These are phyloP conservation scores for Alternaria brassicae DNA, from an alignment of 2,329 filamentous ascomycete species.

Conservation along the genomic window DNA sequence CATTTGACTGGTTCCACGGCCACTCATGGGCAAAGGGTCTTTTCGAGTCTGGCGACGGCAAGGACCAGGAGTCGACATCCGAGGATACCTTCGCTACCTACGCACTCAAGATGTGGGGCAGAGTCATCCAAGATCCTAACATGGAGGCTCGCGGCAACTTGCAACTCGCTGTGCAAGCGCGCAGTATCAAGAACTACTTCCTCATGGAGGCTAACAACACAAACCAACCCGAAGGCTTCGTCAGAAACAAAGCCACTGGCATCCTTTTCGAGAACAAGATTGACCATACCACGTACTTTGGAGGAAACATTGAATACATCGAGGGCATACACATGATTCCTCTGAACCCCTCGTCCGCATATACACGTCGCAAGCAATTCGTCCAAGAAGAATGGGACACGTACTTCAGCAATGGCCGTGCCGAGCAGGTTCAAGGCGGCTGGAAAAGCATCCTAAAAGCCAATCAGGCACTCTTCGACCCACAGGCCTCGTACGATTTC, in stretches of 20 bases:
- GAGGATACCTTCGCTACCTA: conserved; percentile 92
- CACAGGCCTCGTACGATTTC: conserved; percentile 73
- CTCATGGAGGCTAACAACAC: conserved; percentile 76
- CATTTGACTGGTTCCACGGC: conserved; percentile 90
- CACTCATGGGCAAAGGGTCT: conserved; percentile 93
- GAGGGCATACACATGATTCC: conserved; percentile 85
- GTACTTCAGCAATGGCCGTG: conserved; percentile 75
- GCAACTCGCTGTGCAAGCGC: conserved; percentile 79
- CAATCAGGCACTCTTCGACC: conserved; percentile 81
- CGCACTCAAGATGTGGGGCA: conserved; percentile 94
- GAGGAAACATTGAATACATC: conserved; percentile 70
- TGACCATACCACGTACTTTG: conserved; percentile 91
- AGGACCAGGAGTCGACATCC: conserved; percentile 88
- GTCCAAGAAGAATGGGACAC: conserved; percentile 72
- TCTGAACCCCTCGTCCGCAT: conserved; percentile 72
- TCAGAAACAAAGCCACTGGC: conserved; percentile 77
- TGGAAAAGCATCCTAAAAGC: conserved; percentile 88
- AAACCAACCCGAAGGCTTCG: conserved; percentile 77
- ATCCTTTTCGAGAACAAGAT: conserved; percentile 95
- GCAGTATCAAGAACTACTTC: conserved; percentile 82
- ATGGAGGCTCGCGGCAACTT: conserved; percentile 84
- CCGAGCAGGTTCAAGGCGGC: conserved; percentile 71
- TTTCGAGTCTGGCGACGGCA: conserved; percentile 76
- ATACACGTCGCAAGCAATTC: conserved; percentile 73
- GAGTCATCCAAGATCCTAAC: conserved; percentile 73